Evolutionary conservation across 768 basidiomycete genomes (phyloP).

Genomic region (Austroboletus eburneus): DNA sequence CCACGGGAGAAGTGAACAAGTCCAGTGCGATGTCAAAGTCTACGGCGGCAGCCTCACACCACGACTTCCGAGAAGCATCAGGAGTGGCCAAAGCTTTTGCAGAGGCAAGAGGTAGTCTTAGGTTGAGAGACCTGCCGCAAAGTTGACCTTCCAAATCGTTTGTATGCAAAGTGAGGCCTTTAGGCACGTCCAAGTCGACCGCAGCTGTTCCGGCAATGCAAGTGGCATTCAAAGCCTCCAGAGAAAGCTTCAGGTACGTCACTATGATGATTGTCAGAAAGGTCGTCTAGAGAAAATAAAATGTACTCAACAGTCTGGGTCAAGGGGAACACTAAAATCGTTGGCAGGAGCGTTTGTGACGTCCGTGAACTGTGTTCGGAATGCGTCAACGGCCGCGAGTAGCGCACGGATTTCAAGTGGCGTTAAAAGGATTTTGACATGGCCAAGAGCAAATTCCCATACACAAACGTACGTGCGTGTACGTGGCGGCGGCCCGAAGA

Average conservation of each 20-base stretch:
- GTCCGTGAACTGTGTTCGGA: slow-evolving; percentile 72
- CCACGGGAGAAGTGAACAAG: slow-evolving; percentile 60
- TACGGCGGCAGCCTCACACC: slow-evolving; percentile 64
- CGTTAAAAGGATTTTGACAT: slow-evolving; percentile 52
- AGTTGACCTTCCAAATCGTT: slow-evolving; percentile 73
- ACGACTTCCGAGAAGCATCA: slow-evolving; percentile 38
- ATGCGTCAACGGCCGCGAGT: slow-evolving; percentile 48
- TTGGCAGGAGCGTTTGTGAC: slow-evolving; percentile 74
- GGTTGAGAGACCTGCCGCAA: slow-evolving; percentile 59
- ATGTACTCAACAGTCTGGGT: slow-evolving; percentile 71
- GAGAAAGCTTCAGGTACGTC: slow-evolving; percentile 72
- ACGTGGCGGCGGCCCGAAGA: slow-evolving; percentile 86
- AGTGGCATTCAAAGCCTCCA: slow-evolving; percentile 51
- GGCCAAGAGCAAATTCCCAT: slow-evolving; percentile 83
- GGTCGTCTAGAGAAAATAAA: not conserved
- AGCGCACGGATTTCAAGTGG: slow-evolving; percentile 51
- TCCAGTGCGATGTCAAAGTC: slow-evolving; percentile 58
- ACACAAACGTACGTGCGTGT: slow-evolving; percentile 87
- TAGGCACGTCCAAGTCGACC: slow-evolving; percentile 48
- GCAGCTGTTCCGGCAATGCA: slow-evolving; percentile 54
- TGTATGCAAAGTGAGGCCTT: slow-evolving; percentile 60
- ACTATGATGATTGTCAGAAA: slow-evolving; percentile 42
- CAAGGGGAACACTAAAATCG: slow-evolving; percentile 55
- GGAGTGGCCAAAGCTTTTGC: slow-evolving; percentile 49
- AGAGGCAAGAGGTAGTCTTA: slow-evolving; percentile 50